Evolutionary conservation across 805 yeast genomes (phyloP), one percentile per base, ranked within the genome.

Genomic region (Kodamaea leandrae): DNA sequence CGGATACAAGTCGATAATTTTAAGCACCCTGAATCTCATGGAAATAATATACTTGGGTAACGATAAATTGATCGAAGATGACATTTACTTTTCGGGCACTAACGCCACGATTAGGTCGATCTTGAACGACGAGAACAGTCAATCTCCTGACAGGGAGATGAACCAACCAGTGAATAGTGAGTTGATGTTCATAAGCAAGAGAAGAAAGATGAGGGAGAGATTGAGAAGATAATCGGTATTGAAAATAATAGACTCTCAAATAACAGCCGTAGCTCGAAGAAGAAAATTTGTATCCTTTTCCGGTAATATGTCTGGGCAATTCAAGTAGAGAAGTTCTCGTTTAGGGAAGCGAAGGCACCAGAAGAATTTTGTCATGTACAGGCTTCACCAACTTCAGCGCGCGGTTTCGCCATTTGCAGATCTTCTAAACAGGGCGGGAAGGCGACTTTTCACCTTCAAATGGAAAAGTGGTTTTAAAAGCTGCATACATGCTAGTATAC

Each of bases 1-100:
- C 55, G 96, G 96, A 0, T 86, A 78, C 54, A 86, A 86, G 52
- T 76, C 93, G 0, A 77, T 86, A 15, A 82, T 85, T 27, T 82
- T 83, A 18, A 81, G 81, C 18, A 82, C 85, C 58, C 95, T 93
- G 21, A 83, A 82, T 49, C 59, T 77, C 13, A 74, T 87, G 74
- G 82, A 83, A 55, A 74, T 87, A 23, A 63, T 87, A 21, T 86
- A 83, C 54, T 68, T 85, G 47, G 95, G 95, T 5, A 82, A 78
- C 51, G 88, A 83, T 43, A 86, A 83, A 46, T 66, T 83, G 46
- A 76, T 83, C 18, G 83, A 80, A 48, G 76, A 75, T 38, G 80
- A 77, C 30, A 72, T 75, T 25, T 72, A 75, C 44, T 74, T 69
- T 44, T 61, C 64, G 4, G 71, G 55, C 57, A 68, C 55, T 54